Base-by-base conservation (phyloP, 1,139 yeast species). In the Candida sanyaensis region DNA sequence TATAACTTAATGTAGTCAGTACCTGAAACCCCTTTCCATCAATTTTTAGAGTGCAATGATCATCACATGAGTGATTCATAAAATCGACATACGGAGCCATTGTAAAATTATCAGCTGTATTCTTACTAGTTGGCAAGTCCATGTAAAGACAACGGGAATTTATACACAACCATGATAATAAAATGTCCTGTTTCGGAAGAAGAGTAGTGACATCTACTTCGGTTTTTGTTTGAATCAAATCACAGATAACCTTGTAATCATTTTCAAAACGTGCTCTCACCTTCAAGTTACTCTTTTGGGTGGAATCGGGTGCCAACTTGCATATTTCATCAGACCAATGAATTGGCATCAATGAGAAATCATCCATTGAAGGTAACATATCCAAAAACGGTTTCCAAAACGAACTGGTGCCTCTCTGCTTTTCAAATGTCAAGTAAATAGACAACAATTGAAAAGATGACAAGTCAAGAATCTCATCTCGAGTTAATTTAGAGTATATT, bases 61-160 rank as follows among this genome's bases (percentile, higher is more conserved):
- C 82, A 1, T 73, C 73, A 31, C 77, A 66, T 9, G 82, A 71
- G 65, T 93, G 98, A 66, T 93, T 93, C 48, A 93, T 70, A 61
- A 88, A 88, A 69, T 93, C 99, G 11, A 92, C 92, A 55, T 74
- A 86, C 0, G 99, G 99, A 0, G 95, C 97, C 81, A 93, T 71
- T 1, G 98, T 89, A 66, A 91, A 85, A 60, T 89, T 87, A 56
- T 87, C 91, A 58, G 77, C 44, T 49, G 68, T 41, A 60, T 66
- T 62, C 57, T 71, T 68, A 41, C 79, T 75, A 44, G 77, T 75
- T 0, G 88, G 84, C 2, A 89, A 66, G 5, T 79, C 77, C 85
- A 87, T 86, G 63, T 89, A 92, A 10, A 93, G 70, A 62, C 98
- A 92, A 67, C 99, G 85, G 1, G 97, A 87, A 62, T 93, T 93